phyloP scores from a whole-genome alignment of 306 rosid species.

The Acacia melanoxylon region DNA sequence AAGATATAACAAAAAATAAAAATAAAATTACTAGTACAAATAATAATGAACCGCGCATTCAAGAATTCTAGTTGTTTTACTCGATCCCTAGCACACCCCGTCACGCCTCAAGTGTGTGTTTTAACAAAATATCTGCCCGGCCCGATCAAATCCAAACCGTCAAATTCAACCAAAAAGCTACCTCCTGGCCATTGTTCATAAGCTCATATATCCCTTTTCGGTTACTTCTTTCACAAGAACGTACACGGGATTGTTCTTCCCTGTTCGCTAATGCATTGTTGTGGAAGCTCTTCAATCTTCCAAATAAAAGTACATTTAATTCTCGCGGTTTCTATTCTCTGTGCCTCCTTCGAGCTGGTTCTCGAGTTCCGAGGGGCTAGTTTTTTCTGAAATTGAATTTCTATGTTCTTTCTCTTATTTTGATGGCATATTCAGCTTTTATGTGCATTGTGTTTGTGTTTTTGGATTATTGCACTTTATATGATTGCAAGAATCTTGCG shows the following conservation, averaged over 20 bases:
- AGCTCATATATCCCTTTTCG: neutral
- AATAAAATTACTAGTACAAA: neutral
- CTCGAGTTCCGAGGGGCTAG: constrained; percentile 15
- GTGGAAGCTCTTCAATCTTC: neutral
- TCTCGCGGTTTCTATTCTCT: neutral
- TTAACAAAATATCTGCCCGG: neutral
- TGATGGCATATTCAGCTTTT: neutral
- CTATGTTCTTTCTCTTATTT: neutral
- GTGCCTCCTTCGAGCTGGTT: neutral
- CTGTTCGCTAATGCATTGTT: neutral
- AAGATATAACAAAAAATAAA: neutral
- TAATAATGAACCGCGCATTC: neutral
- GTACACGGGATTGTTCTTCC: neutral
- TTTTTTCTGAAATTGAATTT: constrained; percentile 17
- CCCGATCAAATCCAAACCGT: neutral
- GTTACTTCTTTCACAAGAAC: neutral
- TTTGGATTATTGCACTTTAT: neutral
- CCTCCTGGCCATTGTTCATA: neutral
- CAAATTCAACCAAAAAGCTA: neutral
- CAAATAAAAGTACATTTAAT: neutral
- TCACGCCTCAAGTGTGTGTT: neutral
- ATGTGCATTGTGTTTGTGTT: neutral
- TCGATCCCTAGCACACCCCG: neutral
- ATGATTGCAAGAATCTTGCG: neutral
- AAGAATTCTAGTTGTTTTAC: neutral